Base-by-base conservation (phyloP, 306 rosid genomes). In the Casuarina cunninghamiana region DNA sequence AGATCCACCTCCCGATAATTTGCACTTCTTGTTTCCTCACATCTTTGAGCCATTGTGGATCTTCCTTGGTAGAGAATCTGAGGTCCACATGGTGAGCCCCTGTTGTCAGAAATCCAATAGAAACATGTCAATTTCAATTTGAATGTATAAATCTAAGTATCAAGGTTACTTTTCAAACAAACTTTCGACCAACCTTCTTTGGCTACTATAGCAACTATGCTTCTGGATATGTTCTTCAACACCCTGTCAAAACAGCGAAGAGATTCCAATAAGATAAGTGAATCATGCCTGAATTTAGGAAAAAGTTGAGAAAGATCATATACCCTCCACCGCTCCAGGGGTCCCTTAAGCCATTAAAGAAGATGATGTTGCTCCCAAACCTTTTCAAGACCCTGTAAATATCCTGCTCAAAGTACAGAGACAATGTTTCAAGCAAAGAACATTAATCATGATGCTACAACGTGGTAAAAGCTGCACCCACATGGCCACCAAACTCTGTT, bases 311-410 rank as follows among this genome's bases (percentile, higher is more conserved):
- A 79, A 46, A 62, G 50, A 51, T 7, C 63, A 41, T 26, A 26
- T 92, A 94, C 98, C 98, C 98, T 85, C 98, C 98, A 41, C 95
- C 97, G 75, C 98, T 92, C 97, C 98, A 92, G 74, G 98, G 97
- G 80, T 94, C 98, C 87, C 97, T 89, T 76, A 94, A 79, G 60
- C 98, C 97, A 83, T 94, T 94, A 13, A 90, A 94, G 88, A 94
- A 94, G 82, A 94, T 88, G 42, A 94, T 88, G 87, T 90, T 92
- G 88, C 98, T 88, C 2, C 92, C 89, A 21, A 70, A 90, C 42
- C 95, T 87, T 84, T 85, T 92, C 78, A 94, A 67, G 48, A 87
- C 87, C 75, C 73, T 86, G 76, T 82, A 44, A 49, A 92, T 87
- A 48, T 79, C 84, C 97, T 94, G 89, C 63, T 62, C 72, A 16